phyloP scores from a whole-genome alignment of 2,329 filamentous ascomycete species.

The Monosporascus sp. region DNA sequence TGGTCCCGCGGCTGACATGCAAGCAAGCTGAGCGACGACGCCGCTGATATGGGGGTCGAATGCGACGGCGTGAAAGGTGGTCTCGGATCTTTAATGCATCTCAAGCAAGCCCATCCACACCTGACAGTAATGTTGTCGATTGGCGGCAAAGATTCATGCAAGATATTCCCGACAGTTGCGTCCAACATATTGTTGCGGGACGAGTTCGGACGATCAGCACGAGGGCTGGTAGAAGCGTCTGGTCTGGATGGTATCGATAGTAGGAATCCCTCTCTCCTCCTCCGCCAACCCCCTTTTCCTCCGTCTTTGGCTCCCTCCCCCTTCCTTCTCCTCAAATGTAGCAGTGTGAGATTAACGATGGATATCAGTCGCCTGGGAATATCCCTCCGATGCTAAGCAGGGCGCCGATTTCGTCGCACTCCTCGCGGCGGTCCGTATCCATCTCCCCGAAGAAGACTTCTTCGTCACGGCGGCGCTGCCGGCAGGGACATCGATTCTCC shows the following conservation, averaged over 20 bases:
- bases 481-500: slow-evolving; percentile 58
- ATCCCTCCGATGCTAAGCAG: slow-evolving; percentile 60
- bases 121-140: slow-evolving; percentile 74
- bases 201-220: slow-evolving; percentile 64
- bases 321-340: too few species aligned
- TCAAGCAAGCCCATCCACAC: slow-evolving; percentile 66
- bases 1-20: not conserved
- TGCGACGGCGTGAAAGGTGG: slow-evolving; percentile 69
- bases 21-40: slow-evolving; percentile 70
- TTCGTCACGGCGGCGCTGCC: slow-evolving; percentile 68
- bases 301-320: too few species aligned
- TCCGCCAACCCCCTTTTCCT: not conserved
- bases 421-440: slow-evolving; percentile 58
- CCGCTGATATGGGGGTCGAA: slow-evolving; percentile 65
- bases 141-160: slow-evolving; percentile 61
- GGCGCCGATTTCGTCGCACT: slow-evolving; percentile 66
- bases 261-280: slow-evolving; percentile 32
- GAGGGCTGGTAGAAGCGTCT: slow-evolving; percentile 62
- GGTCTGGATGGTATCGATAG: slow-evolving; percentile 72
- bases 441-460: slow-evolving; percentile 64
- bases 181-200: slow-evolving; percentile 54
- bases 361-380: slow-evolving; percentile 70
- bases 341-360: slow-evolving; percentile 3
- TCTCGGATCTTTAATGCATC: slow-evolving; percentile 64
- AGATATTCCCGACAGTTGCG: slow-evolving; percentile 64